Evolutionary conservation across 768 basidiomycete genomes (phyloP), one percentile per base, ranked within the genome.

Genomic region (Suillus paluster): DNA sequence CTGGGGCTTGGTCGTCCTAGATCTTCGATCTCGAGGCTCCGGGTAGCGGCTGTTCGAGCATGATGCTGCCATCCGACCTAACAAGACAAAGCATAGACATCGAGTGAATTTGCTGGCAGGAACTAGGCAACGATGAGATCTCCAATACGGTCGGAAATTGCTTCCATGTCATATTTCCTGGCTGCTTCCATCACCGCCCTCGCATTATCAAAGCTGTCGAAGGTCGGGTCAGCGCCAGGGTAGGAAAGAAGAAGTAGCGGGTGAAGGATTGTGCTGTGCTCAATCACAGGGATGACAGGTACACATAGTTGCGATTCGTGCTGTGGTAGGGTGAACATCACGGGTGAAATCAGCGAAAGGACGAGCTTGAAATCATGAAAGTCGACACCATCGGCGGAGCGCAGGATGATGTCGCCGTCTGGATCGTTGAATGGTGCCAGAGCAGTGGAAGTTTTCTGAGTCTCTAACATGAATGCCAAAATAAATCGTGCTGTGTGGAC

Each of bases 141-240:
- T 25, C 67, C 63, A 17, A 67, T 62, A 30, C 58, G 34, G 21
- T 66, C 66, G 56, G 74, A 63, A 2, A 80, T 62, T 5, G 74
- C 75, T 23, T 73, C 71, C 76, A 81, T 78, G 48, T 79, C 77
- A 65, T 77, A 80, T 65, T 80, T 82, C 57, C 68, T 66, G 17
- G 78, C 80, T 19, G 79, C 75, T 44, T 76, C 73, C 27, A 72
- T 65, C 58, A 76, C 74, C 34, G 65, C 65, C 53, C 70, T 71
- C 9, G 80, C 67, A 30, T 77, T 74, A 41, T 73, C 68, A 14
- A 79, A 57, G 8, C 70, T 74, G 15, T 74, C 65, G 72, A 65
- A 54, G 3, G 23, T 30, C 17, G 70, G 49, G 2, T 75, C 67
- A 65, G 73, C 76, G 65, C 77, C 67, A 21, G 83, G 83, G 52